Percentiles rank a stretch among this genome's conserved stretches.
Conservation (phyloP, 805 yeast species). For the Pichia nakasei region DNA sequence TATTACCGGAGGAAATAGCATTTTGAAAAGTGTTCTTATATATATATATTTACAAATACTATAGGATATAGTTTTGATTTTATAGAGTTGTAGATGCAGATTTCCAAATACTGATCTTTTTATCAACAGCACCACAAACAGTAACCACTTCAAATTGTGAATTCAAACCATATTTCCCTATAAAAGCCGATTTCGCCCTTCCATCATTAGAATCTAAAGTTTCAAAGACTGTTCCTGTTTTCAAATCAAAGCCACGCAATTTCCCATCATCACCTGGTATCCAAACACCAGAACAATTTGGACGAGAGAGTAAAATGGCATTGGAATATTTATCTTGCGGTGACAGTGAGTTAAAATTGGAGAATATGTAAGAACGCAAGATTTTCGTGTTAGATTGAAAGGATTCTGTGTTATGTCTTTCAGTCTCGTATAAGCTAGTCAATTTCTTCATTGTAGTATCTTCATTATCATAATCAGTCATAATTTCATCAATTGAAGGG, state of each 20-base stretch:
- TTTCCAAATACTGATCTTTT: constrained; percentile 28
- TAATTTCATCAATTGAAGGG: constrained; percentile 25
- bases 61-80: too few species aligned
- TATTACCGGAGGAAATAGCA: constrained; percentile 56
- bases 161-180: constrained; percentile 17
- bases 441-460: background rate
- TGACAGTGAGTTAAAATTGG: constrained; percentile 40
- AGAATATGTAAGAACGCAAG: constrained; percentile 29
- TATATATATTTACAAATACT: background rate
- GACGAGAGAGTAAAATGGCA: constrained; percentile 31
- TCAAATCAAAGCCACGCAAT: constrained; percentile 50
- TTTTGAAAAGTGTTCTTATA: constrained; percentile 30
- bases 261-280: constrained; percentile 61
- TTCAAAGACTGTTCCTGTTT: constrained; percentile 28
- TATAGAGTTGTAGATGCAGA: too few species aligned
- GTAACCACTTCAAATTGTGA: constrained; percentile 29
- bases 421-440: constrained; percentile 3
- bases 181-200: constrained; percentile 38
- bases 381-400: constrained; percentile 22
- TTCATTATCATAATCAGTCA: background rate
- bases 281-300: constrained; percentile 45
- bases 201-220: constrained; percentile 33
- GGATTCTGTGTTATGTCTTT: constrained; percentile 11
- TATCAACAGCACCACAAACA: constrained; percentile 44
- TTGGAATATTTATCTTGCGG: constrained; percentile 64